Conservation (phyloP, 257 asterid genomes). For the Solanum pimpinellifolium region DNA sequence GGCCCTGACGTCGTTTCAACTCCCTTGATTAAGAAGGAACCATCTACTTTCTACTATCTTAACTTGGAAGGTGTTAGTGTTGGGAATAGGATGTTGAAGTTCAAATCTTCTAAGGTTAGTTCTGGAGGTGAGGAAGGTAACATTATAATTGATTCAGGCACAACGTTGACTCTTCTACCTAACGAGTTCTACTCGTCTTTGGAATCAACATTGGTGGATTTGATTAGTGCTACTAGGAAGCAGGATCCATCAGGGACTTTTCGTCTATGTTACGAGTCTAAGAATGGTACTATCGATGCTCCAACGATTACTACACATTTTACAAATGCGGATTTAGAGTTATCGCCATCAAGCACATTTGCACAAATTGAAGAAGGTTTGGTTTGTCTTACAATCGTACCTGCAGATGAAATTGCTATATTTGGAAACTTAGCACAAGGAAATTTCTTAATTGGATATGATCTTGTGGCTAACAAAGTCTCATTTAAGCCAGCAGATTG, state of each 20-base stretch:
- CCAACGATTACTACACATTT: neutral
- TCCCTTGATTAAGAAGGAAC: neutral
- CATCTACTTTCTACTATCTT: neutral
- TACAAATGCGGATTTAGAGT: slow-evolving; percentile 1
- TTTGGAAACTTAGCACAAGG: slow-evolving; percentile 39
- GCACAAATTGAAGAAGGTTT: neutral
- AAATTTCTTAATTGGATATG: slow-evolving; percentile 38
- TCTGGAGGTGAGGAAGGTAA: neutral
- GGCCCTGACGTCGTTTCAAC: slow-evolving; percentile 10
- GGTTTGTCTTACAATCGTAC: neutral
- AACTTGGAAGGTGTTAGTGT: slow-evolving; percentile 1
- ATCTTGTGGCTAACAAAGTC: slow-evolving; percentile 18
- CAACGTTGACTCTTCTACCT: neutral
- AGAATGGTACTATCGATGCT: neutral
- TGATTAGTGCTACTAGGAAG: neutral
- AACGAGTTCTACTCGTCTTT: neutral
- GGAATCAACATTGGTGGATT: neutral
- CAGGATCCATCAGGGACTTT: neutral
- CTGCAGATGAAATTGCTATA: slow-evolving; percentile 5
- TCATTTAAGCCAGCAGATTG: slow-evolving; percentile 43
- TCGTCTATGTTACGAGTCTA: neutral
- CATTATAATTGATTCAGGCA: slow-evolving; percentile 15
- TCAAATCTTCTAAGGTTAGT: neutral
- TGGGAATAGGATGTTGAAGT: neutral
- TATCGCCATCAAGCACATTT: neutral